Base-by-base conservation (phyloP, 23 red algal species). In the Chondrus crispus region DNA sequence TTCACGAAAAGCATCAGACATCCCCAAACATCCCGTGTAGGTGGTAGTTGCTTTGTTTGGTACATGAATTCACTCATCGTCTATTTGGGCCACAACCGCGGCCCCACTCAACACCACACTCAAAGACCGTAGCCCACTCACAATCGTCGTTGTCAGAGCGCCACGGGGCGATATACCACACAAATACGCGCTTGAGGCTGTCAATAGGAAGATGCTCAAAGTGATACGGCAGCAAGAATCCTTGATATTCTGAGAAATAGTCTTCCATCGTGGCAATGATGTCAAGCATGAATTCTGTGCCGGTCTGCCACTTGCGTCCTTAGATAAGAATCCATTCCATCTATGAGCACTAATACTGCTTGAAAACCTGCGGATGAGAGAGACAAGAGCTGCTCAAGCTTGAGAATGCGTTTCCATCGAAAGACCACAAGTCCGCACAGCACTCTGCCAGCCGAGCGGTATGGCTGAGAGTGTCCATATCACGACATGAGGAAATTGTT, bases 241-340 rank as follows among this genome's bases (percentile, higher is more conserved):
- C 36, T 45, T 89, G 46, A 55, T 89, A 89, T 0, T 78, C 43
- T 49, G 46, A 75, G 52, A 89, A 89, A 45, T 57, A 89, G 52
- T 78, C 71, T 3, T 40, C 51, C 46, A 89, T 28, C 8, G 64
- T 41, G 11, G 85, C 66, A 26, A 78, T 41, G 19, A 89, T 78
- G 43, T 93, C 89, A 39, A 93, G 62, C 45, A 93, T 58, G 36
- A 93, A 62, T 47, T 93, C 89, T 0, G 89, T 82, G 32, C 89
- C 89, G 4, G 75, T 93, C 63, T 35, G 74, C 75, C 2, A 64
- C 60, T 35, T 84, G 78, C 22, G 55, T 38, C 50, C 64, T 46
- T 49, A 89, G 57, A 50, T 22, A 18, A 22, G 47, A 41, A 14
- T 20, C 51, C 44, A 78, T 78, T 62, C 50, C 52, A 49, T 89